phyloP scores from a whole-genome alignment of 345 rosid species.

The Hibiscus tridactylites region DNA sequence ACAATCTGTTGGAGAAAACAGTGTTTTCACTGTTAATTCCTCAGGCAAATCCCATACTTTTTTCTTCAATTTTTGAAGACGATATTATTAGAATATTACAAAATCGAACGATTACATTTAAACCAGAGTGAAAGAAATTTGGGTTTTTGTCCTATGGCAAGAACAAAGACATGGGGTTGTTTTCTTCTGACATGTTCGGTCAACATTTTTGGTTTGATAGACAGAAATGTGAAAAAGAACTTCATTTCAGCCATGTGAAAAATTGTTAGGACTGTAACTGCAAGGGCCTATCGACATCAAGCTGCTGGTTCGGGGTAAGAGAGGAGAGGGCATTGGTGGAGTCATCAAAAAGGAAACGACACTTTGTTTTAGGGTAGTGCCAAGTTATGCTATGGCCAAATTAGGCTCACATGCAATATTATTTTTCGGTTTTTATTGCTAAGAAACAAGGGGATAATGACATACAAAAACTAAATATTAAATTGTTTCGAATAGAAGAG shows the following conservation, averaged over 20 bases:
- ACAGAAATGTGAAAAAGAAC: neutral
- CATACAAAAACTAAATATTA: neutral
- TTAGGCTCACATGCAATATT: conserved; percentile 7
- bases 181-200: neutral
- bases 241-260: neutral
- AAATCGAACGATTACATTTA: no score
- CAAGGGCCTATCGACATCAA: neutral
- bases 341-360: conserved; percentile 3
- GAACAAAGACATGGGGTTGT: neutral
- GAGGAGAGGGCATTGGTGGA: neutral
- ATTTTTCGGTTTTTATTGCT: neutral
- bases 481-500: neutral
- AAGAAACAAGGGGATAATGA: neutral
- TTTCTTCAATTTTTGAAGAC: no score
- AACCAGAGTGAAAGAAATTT: neutral
- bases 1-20: neutral
- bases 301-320: neutral
- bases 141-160: neutral
- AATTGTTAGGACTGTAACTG: neutral
- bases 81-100: neutral
- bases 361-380: neutral
- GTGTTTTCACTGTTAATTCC: neutral
- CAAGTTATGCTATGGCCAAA: neutral
- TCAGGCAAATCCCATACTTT: neutral
- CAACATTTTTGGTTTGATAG: neutral